Evolutionary conservation across 2,329 filamentous ascomycete genomes (phyloP).

Genomic region (Penicillium thymicola): DNA sequence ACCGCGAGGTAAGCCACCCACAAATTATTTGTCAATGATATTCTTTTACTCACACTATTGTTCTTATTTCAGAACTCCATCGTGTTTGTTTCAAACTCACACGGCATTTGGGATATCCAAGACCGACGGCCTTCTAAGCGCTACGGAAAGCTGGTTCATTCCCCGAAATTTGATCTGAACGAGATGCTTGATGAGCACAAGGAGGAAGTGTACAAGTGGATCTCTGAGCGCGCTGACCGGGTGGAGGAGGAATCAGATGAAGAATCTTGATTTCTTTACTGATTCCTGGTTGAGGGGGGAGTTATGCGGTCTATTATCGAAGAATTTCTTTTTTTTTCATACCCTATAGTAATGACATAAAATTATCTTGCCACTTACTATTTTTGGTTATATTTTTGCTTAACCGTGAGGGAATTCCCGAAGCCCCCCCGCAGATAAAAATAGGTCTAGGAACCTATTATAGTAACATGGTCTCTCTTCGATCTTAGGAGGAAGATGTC

Average conservation of each 20-base stretch:
- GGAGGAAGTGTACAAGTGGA: conserved; percentile 47
- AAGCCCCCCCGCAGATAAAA: not conserved
- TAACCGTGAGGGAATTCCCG: not conserved
- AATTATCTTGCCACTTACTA: not conserved
- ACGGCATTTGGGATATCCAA: conserved; percentile 70
- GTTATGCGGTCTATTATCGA: not conserved
- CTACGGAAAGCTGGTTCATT: conserved; percentile 54
- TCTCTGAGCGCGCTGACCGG: conserved; percentile 40
- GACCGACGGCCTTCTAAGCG: conserved; percentile 55
- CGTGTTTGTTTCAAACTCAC: conserved; percentile 72
- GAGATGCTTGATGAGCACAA: conserved; percentile 57
- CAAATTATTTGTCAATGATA: not conserved
- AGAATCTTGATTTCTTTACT: not conserved
- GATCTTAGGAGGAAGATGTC: not conserved
- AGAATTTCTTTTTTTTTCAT: not conserved
- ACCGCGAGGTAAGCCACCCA: conserved; percentile 57
- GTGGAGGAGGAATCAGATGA: conserved; percentile 28
- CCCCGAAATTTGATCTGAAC: conserved; percentile 46
- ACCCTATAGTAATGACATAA: conserved; percentile 3
- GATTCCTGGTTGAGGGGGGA: not conserved
- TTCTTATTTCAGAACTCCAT: conserved; percentile 57
- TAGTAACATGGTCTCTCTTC: not conserved
- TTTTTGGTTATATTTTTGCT: not conserved
- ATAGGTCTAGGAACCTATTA: not conserved
- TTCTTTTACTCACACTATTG: not conserved